Conservation (phyloP, 345 rosid genomes). For the Hypericum androsaemum region DNA sequence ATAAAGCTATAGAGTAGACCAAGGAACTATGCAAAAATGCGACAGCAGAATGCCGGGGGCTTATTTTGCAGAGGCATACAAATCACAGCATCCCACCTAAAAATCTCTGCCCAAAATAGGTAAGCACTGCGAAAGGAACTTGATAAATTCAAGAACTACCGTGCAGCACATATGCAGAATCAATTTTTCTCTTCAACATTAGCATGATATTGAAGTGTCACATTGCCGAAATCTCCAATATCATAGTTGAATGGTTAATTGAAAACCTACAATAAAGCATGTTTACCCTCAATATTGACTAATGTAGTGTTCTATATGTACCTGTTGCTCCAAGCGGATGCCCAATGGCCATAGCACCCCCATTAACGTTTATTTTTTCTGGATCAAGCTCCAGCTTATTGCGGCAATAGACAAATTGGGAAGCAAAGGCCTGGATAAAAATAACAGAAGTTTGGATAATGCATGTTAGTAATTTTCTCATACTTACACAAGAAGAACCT, state of each 20-base stretch:
- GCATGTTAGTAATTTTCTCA: background rate
- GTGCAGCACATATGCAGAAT: too few species aligned
- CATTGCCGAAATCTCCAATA: too few species aligned
- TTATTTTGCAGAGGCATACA: too few species aligned
- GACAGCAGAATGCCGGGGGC: too few species aligned
- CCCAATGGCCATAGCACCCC: conserved; percentile 92
- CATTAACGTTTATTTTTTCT: conserved; percentile 81
- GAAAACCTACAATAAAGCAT: conserved; percentile 1
- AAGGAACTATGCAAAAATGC: too few species aligned
- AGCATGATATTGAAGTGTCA: too few species aligned
- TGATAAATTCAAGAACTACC: too few species aligned
- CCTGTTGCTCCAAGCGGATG: conserved; percentile 98
- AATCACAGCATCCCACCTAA: too few species aligned
- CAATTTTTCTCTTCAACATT: too few species aligned
- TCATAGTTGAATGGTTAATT: background rate
- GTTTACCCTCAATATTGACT: background rate
- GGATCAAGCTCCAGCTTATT: conserved; percentile 70
- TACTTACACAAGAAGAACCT: background rate
- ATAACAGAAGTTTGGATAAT: conserved; percentile 4
- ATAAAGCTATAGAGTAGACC: too few species aligned
- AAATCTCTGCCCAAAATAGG: too few species aligned
- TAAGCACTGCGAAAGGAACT: too few species aligned
- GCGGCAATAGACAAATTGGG: conserved; percentile 70
- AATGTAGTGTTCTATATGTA: conserved; percentile 9
- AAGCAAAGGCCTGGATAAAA: conserved; percentile 77